Conservation (phyloP, 768 basidiomycete species). For the Rhizopogon sp. region DNA sequence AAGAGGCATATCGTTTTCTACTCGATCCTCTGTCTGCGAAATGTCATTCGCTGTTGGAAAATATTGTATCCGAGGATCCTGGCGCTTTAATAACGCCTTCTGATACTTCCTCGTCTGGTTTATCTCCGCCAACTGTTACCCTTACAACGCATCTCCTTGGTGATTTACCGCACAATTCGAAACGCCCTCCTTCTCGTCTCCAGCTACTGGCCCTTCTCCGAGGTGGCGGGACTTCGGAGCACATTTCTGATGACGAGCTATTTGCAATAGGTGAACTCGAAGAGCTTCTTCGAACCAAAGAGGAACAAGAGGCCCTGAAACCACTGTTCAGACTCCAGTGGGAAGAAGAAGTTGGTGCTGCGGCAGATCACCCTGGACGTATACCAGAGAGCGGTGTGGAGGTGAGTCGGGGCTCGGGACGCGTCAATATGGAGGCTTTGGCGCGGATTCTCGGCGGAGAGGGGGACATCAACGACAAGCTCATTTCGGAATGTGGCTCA, state of each 20-base stretch:
- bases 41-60: not conserved
- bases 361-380: constrained; percentile 18
- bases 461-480: constrained; percentile 19
- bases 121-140: constrained; percentile 46
- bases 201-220: constrained; percentile 56
- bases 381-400: constrained; percentile 5
- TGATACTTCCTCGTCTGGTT: constrained; percentile 4
- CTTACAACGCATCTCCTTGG: constrained; percentile 38
- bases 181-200: constrained; percentile 51
- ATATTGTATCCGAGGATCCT: not conserved
- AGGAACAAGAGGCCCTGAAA: constrained; percentile 43
- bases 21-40: constrained; percentile 44
- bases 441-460: constrained; percentile 40
- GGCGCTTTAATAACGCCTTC: constrained; percentile 1
- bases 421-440: constrained; percentile 56
- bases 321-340: constrained; percentile 32
- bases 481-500: constrained; percentile 8
- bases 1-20: constrained; percentile 50
- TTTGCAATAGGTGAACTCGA: constrained; percentile 69
- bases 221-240: constrained; percentile 45
- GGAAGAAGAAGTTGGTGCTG: constrained; percentile 20
- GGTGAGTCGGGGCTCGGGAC: constrained; percentile 27
- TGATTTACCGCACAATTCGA: constrained; percentile 18
- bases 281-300: constrained; percentile 45
- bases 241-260: constrained; percentile 66